Evolutionary conservation across 2,329 filamentous ascomycete species (phyloP), one percentile per base, ranked within the genome.

Genomic region (Coleophoma cylindrospora): DNA sequence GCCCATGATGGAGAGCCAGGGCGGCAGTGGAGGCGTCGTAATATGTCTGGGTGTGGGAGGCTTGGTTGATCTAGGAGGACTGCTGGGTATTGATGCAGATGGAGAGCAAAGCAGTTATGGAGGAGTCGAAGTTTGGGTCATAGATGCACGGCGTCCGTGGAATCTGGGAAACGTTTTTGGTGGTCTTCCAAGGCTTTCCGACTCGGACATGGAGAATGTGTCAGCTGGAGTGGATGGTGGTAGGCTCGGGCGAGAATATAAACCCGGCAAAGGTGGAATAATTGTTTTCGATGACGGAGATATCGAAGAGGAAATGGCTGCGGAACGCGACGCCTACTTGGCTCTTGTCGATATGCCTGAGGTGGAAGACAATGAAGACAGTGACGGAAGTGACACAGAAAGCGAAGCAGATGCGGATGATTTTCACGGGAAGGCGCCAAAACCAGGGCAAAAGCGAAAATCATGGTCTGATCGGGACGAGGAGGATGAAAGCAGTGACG

Each of bases 221-320:
- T 78, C 54, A 79, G 81, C 69, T 11, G 91, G 91, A 9, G 82
- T 96, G 3, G 77, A 81, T 17, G 82, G 82, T 41, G 92, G 91
- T 1, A 82, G 82, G 50, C 80, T 97, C 46, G 76, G 80, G 22
- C 79, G 81, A 13, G 72, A 77, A 0, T 96, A 95, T 65, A 84
- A 81, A 56, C 83, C 88, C 5, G 87, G 89, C 32, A 86, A 80
- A 62, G 92, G 92, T 15, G 94, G 94, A 0, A 87, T 99, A 40
- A 81, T 99, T 53, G 91, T 96, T 2, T 95, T 94, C 66, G 94
- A 97, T 63, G 94, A 97, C 64, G 94, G 92, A 1, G 94, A 99
- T 66, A 91, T 99, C 46, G 87, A 92, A 58, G 87, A 92, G 58
- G 88, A 91, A 34, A 72, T 99, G 34, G 70, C 68, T 12, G 72